These are phyloP conservation scores for Leccinum sublutescens DNA, from an alignment of 768 basidiomycete genomes.

Conservation along the genomic window DNA sequence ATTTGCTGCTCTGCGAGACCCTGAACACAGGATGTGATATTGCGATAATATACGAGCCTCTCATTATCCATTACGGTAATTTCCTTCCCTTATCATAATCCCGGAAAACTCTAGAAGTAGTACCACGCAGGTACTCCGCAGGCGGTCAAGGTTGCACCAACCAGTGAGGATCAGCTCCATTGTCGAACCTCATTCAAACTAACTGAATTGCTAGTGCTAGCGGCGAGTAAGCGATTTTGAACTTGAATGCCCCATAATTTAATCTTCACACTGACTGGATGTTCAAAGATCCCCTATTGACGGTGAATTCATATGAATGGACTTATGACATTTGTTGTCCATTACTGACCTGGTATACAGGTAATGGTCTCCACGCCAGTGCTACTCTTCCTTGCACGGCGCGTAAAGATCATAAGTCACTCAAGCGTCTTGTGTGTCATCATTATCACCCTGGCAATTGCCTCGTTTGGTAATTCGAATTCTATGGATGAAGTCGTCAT, in stretches of 20 bases:
- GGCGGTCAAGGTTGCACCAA: background rate
- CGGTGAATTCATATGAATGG: conserved; percentile 28
- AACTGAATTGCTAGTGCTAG: conserved; percentile 9
- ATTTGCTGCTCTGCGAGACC: conserved; percentile 49
- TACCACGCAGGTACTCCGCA: conserved; percentile 26
- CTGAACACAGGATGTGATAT: conserved; percentile 45
- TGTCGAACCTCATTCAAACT: conserved; percentile 19
- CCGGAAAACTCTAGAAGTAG: conserved; percentile 9
- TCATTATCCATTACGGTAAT: conserved; percentile 47
- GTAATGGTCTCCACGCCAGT: conserved; percentile 44
- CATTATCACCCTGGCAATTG: conserved; percentile 17
- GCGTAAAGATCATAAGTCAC: conserved; percentile 36
- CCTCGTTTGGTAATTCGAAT: conserved; percentile 7
- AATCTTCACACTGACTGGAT: background rate
- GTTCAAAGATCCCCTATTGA: conserved; percentile 42
- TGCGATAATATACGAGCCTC: conserved; percentile 45
- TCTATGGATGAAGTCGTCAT: background rate
- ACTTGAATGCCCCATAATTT: background rate
- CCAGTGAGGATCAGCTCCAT: background rate
- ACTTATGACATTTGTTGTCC: background rate
- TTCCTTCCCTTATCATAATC: background rate
- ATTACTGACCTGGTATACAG: conserved; percentile 22
- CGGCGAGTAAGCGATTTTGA: conserved; percentile 7
- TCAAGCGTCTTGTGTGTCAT: conserved; percentile 27
- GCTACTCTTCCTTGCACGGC: conserved; percentile 49